phyloP scores from a whole-genome alignment of 2,329 filamentous ascomycete species.

The Fusarium graminum region DNA sequence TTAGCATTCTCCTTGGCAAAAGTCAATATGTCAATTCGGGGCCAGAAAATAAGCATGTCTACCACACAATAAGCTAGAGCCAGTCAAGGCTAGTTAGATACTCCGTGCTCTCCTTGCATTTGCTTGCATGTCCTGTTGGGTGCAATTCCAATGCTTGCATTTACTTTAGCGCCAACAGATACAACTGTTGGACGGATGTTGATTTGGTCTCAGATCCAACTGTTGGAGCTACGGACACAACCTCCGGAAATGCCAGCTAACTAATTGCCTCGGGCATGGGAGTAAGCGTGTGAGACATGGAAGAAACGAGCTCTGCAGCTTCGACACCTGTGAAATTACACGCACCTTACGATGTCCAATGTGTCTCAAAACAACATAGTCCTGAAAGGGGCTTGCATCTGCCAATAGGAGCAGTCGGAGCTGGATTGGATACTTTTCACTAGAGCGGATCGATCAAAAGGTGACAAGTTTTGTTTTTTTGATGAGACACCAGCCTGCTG shows the following conservation, averaged over 20 bases:
- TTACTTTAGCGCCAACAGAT: conserved; percentile 3
- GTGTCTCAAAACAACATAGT: conserved; percentile 4
- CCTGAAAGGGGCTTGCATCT: neutral
- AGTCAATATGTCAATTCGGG: conserved; percentile 15
- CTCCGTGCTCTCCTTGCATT: conserved; percentile 12
- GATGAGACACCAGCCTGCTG: neutral
- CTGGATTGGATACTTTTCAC: neutral
- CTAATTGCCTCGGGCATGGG: conserved; percentile 15
- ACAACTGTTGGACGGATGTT: neutral
- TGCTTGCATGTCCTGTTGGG: conserved; percentile 9
- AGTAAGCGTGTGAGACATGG: neutral
- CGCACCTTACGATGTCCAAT: neutral
- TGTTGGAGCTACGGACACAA: conserved; percentile 19
- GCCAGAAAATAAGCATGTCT: conserved; percentile 27
- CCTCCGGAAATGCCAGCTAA: conserved; percentile 14
- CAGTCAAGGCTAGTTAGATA: conserved; percentile 19
- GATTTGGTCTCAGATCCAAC: conserved; percentile 6
- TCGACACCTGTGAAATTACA: conserved; percentile 2
- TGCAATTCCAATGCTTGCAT: conserved; percentile 22
- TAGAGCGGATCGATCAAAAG: neutral
- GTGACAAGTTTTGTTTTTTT: neutral
- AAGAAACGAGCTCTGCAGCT: neutral
- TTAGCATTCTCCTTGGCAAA: conserved; percentile 12
- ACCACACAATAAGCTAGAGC: conserved; percentile 22
- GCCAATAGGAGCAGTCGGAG: neutral